phyloP scores from a whole-genome alignment of 1,284 basidiomycete genomes.

The Volvariella surrecta region DNA sequence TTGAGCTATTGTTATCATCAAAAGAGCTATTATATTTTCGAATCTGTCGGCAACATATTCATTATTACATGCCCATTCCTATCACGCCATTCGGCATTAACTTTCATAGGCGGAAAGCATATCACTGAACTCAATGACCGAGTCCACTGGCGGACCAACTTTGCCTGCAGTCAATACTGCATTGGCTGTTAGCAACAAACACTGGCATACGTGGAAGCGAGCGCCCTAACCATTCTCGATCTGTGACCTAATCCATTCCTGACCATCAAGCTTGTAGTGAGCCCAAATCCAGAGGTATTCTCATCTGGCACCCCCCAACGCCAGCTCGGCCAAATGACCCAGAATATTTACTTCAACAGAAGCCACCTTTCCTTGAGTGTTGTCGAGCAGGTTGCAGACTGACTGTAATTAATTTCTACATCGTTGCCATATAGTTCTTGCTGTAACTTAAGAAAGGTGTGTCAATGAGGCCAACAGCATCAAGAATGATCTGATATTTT shows the following conservation, averaged over 20 bases:
- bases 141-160: constrained; percentile 54
- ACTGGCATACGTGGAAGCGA: not conserved
- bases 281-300: constrained; percentile 25
- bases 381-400: constrained; percentile 27
- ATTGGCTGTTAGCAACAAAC: not conserved
- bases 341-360: constrained; percentile 17
- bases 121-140: constrained; percentile 50
- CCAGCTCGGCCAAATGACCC: constrained; percentile 27
- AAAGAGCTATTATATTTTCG: too few species aligned
- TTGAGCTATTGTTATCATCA: too few species aligned
- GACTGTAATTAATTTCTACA: constrained; percentile 35
- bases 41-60: too few species aligned
- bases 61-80: too few species aligned
- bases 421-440: constrained; percentile 35
- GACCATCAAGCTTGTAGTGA: constrained; percentile 23
- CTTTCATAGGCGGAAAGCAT: constrained; percentile 51
- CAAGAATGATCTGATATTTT: constrained; percentile 36
- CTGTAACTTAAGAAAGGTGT: constrained; percentile 30
- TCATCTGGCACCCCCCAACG: constrained; percentile 38
- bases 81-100: too few species aligned
- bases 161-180: too few species aligned
- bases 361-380: constrained; percentile 20
- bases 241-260: constrained; percentile 28
- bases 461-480: constrained; percentile 26
- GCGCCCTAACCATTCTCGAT: constrained; percentile 34